Conservation (phyloP, 805 yeast genomes). For the Kuraishia hungarica region DNA sequence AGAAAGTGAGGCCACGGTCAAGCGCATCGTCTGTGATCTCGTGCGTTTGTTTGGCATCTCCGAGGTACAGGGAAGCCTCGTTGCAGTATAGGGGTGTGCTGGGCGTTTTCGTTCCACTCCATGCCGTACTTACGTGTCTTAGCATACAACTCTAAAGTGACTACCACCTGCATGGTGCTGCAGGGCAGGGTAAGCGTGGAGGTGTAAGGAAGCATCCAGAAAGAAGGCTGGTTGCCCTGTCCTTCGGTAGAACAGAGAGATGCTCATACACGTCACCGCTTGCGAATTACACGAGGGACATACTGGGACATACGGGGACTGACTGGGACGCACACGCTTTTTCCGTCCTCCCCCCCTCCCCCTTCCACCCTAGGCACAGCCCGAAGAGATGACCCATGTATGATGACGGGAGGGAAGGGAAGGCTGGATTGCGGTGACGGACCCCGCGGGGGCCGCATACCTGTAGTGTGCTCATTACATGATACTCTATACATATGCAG, state of each 20-base stretch:
- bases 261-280: neutral
- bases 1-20: constrained; percentile 8
- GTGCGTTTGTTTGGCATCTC: constrained; percentile 35
- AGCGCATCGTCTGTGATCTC: constrained; percentile 27
- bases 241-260: neutral
- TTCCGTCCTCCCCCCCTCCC: neutral
- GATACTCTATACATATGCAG: too few relatives aligned
- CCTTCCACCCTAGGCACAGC: neutral
- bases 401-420: too few relatives aligned
- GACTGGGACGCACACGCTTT: neutral
- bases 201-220: neutral
- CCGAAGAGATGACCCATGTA: neutral
- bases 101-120: too few relatives aligned
- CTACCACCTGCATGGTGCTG: neutral
- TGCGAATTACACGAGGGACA: neutral
- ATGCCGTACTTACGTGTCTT: too few relatives aligned
- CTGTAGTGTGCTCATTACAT: neutral
- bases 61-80: neutral
- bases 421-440: neutral
- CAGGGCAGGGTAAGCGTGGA: neutral
- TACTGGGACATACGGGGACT: neutral
- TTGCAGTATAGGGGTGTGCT: neutral
- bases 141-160: neutral
- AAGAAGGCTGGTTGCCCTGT: neutral
- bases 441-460: neutral